Evolutionary conservation across 371 early-diverging fungal genomes (phyloP), one percentile per base, ranked within the genome.

Genomic region (Lichtheimia corymbifera): DNA sequence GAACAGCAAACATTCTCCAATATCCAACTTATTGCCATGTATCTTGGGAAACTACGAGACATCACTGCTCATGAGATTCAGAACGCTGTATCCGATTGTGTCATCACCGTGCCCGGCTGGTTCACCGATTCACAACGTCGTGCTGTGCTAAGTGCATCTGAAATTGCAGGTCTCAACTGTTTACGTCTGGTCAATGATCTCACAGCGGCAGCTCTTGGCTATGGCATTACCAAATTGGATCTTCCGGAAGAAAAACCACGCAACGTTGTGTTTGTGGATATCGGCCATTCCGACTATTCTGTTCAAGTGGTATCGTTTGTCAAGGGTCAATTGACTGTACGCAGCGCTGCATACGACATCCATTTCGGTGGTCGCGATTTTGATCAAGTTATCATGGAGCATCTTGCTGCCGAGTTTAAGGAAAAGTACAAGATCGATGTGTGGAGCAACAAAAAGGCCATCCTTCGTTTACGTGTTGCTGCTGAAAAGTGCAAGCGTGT

Each of bases 401-500:
- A 94, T 73, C 92, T 91, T 56, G 88, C 89, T 71, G 85, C 78
- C 43, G 88, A 93, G 70, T 95, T 96, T 85, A 86, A 90, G 83
- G 88, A 88, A 60, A 98, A 97, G 86, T 96, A 92, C 86, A 94
- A 94, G 79, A 90, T 97, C 59, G 93, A 97, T 73, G 91, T 98
- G 65, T 80, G 78, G 67, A 72, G 86, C 66, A 95, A 91, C 85
- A 83, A 88, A 75, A 97, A 96, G 87, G 97, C 97, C 43, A 66
- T 88, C 51, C 87, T 94, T 76, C 93, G 98, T 74, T 87, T 97
- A 61, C 88, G 94, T 61, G 88, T 91, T 40, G 96, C 89, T 53
- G 89, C 90, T 70, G 98, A 98, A 77, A 93, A 92, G 78, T 90
- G 93, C 69, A 98, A 98, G 90, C 97, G 97, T 88, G 84, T 97